These are phyloP conservation scores for Gynandropsis gynandra DNA, from an alignment of 345 rosid genomes.

Conservation along the genomic window DNA sequence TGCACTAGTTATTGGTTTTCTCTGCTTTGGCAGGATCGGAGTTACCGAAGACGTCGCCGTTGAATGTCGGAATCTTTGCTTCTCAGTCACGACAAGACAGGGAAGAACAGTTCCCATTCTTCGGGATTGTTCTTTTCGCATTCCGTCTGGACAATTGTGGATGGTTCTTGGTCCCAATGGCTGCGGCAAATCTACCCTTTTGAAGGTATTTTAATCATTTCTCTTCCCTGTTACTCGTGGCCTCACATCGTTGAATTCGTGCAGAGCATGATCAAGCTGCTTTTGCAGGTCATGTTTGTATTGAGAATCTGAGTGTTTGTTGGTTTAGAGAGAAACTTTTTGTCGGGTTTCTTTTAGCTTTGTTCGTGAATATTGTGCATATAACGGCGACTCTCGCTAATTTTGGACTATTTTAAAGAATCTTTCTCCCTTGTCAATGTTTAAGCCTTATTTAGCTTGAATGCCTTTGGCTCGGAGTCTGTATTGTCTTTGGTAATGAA, in stretches of 20 bases:
- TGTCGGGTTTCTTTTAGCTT: neutral
- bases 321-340: neutral
- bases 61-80: constrained; percentile 58
- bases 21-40: constrained; percentile 31
- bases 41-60: constrained; percentile 34
- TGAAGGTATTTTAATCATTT: constrained; percentile 48
- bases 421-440: too few relatives aligned
- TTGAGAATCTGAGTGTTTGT: too few relatives aligned
- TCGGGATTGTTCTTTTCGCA: constrained; percentile 57
- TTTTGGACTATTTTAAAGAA: too few relatives aligned
- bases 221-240: too few relatives aligned
- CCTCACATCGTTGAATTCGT: neutral
- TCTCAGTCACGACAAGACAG: constrained; percentile 52
- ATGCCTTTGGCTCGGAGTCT: too few relatives aligned
- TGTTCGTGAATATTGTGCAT: neutral
- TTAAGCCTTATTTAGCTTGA: too few relatives aligned
- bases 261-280: neutral
- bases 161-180: constrained; percentile 98
- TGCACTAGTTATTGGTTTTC: constrained; percentile 14
- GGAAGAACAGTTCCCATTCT: constrained; percentile 54
- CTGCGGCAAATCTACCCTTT: constrained; percentile 93
- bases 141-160: constrained; percentile 83
- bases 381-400: too few relatives aligned
- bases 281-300: neutral
- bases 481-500: too few relatives aligned